These are phyloP conservation scores for Abrus pulchellus DNA, from an alignment of 306 rosid species.

Conservation along the genomic window DNA sequence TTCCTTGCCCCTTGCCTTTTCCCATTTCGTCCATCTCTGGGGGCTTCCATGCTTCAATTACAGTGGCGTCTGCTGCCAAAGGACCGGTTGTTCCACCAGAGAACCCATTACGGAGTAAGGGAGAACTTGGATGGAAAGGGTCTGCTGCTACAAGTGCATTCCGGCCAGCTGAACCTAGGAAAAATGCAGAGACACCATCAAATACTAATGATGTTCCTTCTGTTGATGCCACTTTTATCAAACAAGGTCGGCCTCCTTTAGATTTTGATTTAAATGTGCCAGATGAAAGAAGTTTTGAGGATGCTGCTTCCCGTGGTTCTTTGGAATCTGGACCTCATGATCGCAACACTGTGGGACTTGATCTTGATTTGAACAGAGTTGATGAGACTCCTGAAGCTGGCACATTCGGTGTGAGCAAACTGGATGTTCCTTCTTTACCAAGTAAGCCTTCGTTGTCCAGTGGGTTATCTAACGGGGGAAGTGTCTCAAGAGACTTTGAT, in stretches of 20 bases:
- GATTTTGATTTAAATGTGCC: slow-evolving; percentile 91
- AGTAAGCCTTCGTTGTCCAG: slow-evolving; percentile 65
- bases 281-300: slow-evolving; percentile 78
- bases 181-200: slow-evolving; percentile 58
- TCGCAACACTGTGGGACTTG: slow-evolving; percentile 74
- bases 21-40: slow-evolving; percentile 69
- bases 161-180: slow-evolving; percentile 95
- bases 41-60: slow-evolving; percentile 76
- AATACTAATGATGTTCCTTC: slow-evolving; percentile 53
- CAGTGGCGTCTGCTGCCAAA: slow-evolving; percentile 91
- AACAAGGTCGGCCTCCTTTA: slow-evolving; percentile 72
- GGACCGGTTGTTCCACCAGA: slow-evolving; percentile 86
- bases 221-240: slow-evolving; percentile 57
- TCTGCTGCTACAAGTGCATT: slow-evolving; percentile 98
- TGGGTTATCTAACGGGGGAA: slow-evolving; percentile 75
- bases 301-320: slow-evolving; percentile 58
- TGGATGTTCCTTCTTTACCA: slow-evolving; percentile 67
- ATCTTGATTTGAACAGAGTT: slow-evolving; percentile 87
- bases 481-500: slow-evolving; percentile 82
- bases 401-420: slow-evolving; percentile 59
- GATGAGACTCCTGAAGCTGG: slow-evolving; percentile 76
- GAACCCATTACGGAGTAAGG: slow-evolving; percentile 69
- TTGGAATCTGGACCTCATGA: slow-evolving; percentile 62
- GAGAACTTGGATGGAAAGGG: slow-evolving; percentile 97
- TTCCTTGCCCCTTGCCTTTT: slow-evolving; percentile 70